Evolutionary conservation across 192 early-diverging fungal species (phyloP).

Genomic region (Jimgerdemannia flammicorona): DNA sequence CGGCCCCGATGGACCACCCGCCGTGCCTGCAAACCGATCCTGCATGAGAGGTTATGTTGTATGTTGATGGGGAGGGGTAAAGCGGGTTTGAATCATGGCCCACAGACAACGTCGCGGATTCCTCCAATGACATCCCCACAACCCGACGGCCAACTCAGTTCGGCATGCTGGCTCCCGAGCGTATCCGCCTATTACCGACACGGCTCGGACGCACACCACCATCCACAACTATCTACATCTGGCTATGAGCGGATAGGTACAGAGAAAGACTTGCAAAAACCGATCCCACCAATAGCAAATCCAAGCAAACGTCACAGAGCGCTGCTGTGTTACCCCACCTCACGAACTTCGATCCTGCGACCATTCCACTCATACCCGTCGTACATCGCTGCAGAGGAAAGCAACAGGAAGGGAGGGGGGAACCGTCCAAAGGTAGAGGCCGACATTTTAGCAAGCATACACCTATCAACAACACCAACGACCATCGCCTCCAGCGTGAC

Average conservation of each 20-base stretch:
- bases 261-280: neutral
- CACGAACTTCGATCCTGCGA: slow-evolving; percentile 72
- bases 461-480: neutral
- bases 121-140: slow-evolving; percentile 3
- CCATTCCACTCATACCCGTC: slow-evolving; percentile 78
- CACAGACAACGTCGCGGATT: neutral
- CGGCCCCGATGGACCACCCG: slow-evolving; percentile 16
- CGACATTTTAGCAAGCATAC: neutral
- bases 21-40: slow-evolving; percentile 24
- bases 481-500: neutral
- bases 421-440: neutral
- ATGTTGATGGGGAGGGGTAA: slow-evolving; percentile 15
- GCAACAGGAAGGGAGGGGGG: slow-evolving; percentile 9
- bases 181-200: neutral
- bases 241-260: slow-evolving; percentile 6
- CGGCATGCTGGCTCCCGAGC: no score
- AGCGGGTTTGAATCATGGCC: neutral
- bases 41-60: slow-evolving; percentile 10
- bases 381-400: slow-evolving; percentile 65
- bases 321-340: slow-evolving; percentile 44
- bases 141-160: neutral
- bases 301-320: neutral
- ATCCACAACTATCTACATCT: neutral
- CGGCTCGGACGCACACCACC: neutral
- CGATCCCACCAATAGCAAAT: slow-evolving; percentile 5